Evolutionary conservation across 306 rosid species (phyloP).

Genomic region (Malus fusca): DNA sequence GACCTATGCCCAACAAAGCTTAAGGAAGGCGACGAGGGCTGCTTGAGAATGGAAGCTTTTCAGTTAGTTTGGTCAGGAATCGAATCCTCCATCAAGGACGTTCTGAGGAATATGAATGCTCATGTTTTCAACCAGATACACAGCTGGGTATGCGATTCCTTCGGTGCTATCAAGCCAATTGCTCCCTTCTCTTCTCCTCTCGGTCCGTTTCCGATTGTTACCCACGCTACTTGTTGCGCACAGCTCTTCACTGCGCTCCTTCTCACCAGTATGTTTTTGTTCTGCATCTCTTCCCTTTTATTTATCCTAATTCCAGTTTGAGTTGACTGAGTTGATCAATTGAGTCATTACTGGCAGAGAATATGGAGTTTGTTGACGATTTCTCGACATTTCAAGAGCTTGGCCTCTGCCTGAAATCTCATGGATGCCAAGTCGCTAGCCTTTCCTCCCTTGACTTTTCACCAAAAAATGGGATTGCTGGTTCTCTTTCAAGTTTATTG

Average conservation of each 20-base stretch:
- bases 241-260: slow-evolving; percentile 62
- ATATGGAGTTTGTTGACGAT: slow-evolving; percentile 88
- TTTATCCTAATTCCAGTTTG: not conserved
- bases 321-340: not conserved
- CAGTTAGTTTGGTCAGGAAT: slow-evolving; percentile 58
- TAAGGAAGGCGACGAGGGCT: slow-evolving; percentile 16
- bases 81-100: slow-evolving; percentile 62
- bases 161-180: slow-evolving; percentile 33
- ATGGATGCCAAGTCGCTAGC: slow-evolving; percentile 73
- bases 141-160: slow-evolving; percentile 61
- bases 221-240: slow-evolving; percentile 24
- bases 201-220: slow-evolving; percentile 55
- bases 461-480: slow-evolving; percentile 71
- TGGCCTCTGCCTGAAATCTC: slow-evolving; percentile 62
- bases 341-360: slow-evolving; percentile 43
- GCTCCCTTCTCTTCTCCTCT: slow-evolving; percentile 42
- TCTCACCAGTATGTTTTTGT: slow-evolving; percentile 53
- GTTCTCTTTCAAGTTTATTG: slow-evolving; percentile 68
- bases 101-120: slow-evolving; percentile 53
- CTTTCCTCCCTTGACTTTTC: slow-evolving; percentile 71
- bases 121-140: slow-evolving; percentile 49
- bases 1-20: slow-evolving; percentile 34
- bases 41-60: slow-evolving; percentile 43
- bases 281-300: not conserved
- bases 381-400: slow-evolving; percentile 76